Base-by-base conservation (phyloP, 352 stramenopile species). In the Phytophthora cactorum region DNA sequence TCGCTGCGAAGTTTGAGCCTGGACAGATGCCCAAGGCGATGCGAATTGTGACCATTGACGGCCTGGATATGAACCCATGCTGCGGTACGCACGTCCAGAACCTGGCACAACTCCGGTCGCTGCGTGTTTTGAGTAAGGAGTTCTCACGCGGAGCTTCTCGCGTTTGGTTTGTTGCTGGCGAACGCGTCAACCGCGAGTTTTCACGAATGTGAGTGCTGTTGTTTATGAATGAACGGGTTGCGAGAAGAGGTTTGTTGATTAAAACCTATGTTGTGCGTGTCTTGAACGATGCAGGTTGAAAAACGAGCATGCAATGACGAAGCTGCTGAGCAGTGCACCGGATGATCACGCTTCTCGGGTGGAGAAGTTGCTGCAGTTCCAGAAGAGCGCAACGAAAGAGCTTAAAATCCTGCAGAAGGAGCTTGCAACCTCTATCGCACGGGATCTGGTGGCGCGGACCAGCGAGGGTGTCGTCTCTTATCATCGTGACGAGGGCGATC, bases 21-120 rank as follows among this genome's bases (percentile, higher is more conserved):
- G 62, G 73, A 7, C 68, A 90, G 59, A 83, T 74, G 63, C 88
- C 85, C 4, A 84, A 84, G 32, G 81, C 76, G 31, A 81, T 97
- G 56, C 88, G 90, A 56, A 74, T 97, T 49, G 82, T 97, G n/a
- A 74, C 77, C 15, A 96, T 97, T 46, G 85, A 90, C 45, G 86
- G 82, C 8, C 32, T 97, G 15, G 90, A 97, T 70, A 63, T 72
- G 38, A 97, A 97, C 66, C 87, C 90, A 29, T 97, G 90, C 79
- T 96, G 90, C 55, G 90, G 90, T 38, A 97, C 90, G 11, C 90
- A 97, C 70, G 89, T 97, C 9, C 69, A 88, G 50, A 90, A 79
- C 51, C 50, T 89, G 8, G 68, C 79, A 14, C 81, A 96, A 41
- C 59, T 97, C 31, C 88, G 82, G 66, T 85, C 81, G 39, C 68